Evolutionary conservation across 176 grass and related monocot species (phyloP), one percentile per base, ranked within the genome.

Genomic region (Hyparrhenia diplandra): DNA sequence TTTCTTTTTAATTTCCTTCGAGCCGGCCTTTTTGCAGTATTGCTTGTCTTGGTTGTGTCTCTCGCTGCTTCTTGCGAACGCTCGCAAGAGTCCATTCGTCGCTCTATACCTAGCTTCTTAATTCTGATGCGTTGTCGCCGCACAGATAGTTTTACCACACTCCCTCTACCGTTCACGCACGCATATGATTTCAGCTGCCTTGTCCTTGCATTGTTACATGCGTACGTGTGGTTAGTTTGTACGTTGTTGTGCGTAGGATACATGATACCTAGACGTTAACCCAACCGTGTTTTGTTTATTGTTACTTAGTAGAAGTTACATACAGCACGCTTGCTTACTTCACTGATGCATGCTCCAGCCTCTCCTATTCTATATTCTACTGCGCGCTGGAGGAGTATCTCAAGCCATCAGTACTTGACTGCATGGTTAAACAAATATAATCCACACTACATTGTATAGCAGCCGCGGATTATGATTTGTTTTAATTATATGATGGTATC

Each of bases 191-290:
- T 47, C 75, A 78, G 18, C 7, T 41, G n/a, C 45, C 52, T 7
- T 68, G 21, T 52, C n/a, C 29, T 57, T 76, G n/a, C 54, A 41
- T n/a, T n/a, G 51, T 60, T 61, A 14, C 25, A 41, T 71, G 11
- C 4, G 51, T 3, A 8, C 5, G 2, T 6, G 17, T 81, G 24
- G 51, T 42, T 70, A 59, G 17, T 9, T 24, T 40, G 37, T 40
- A 10, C 37, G 20, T 57, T 52, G 21, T 27, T 24, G 27, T 30
- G 35, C 35, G 74, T 71, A 74, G 30, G 59, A 64, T 71, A 28
- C 13, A 71, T 10, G 29, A 72, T 52, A 13, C 70, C 40, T 18
- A 83, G 29, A 74, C 58, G 80, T 64, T 73, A 64, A 83, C 28
- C 8, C 59, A 83, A 74, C 77, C 9, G 39, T 16, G 21, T 23